Base-by-base conservation (phyloP, 352 stramenopile species). In the Phytophthora ramorum region DNA sequence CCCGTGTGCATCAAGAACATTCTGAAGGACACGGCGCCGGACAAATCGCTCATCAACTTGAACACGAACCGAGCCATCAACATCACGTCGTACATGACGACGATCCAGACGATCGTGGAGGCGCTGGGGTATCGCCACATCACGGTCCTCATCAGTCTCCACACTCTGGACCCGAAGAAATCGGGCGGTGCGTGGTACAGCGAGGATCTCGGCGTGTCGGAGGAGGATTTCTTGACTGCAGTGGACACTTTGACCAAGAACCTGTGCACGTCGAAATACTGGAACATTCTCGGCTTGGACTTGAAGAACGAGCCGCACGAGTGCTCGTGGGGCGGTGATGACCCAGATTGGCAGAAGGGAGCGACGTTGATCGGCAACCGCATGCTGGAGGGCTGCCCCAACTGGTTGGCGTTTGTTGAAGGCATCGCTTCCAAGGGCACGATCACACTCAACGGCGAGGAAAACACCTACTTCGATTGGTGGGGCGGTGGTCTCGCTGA, bases 291-390 rank as follows among this genome's bases (percentile, higher is more conserved):
- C 10, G 83, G 83, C 7, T 49, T 91, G n/a, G 83, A 91, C 17
- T 43, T 92, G 2, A 92, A 92, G 71, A 92, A 92, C 56, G 83
- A 92, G 24, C 83, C 83, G 17, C 65, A 90, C 58, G 68, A 84
- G 43, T 83, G 78, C 26, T 70, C 77, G 26, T 92, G 83, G 83
- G 63, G 69, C 7, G 79, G 77, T 0, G 28, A 26, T 0, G 71
- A 61, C 12, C 78, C 81, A 5, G 77, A 87, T 8, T 90, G 81
- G 81, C 67, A 84, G 26, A 74, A 84, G 17, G 83, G 83, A 3
- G 75, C 83, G 37, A 83, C 73, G 19, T 24, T 85, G 7, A 92
- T 92, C 22, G 83, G 80, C 7, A 83, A 87, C 47, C 68, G 71
- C 10, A 90, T 92, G 79, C 73, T 92, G 3, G 57, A 83, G 28